Base-by-base conservation (phyloP, 2,329 filamentous ascomycete species). In the Aspergillus fumigatiaffinis region DNA sequence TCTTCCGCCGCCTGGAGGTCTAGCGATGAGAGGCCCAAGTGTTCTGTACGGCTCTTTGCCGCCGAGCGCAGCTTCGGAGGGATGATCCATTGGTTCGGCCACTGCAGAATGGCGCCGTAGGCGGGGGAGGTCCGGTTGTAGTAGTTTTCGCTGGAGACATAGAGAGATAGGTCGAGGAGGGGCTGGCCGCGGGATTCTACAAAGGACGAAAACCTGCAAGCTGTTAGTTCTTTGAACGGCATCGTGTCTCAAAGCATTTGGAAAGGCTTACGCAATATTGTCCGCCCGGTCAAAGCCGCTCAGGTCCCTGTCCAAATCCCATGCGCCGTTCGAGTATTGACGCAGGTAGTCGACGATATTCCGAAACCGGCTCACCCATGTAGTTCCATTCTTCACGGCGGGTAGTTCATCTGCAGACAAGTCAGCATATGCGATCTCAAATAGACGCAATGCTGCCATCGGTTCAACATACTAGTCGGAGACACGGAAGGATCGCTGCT, bases 91-190 rank as follows among this genome's bases (percentile, higher is more conserved):
- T 92, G 92, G 60, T 92, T 82, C 20, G 94, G 92, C 80, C 94
- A 96, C 44, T 89, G 85, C 42, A 97, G 84, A 56, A 97, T 83
- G 5, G 80, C 78, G 63, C 87, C 91, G 76, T 92, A 96, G 41
- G 91, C 88, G 2, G 91, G 90, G 17, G 91, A 86, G 3, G 92
- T 96, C 51, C 83, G 78, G 47, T 82, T 79, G 55, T 86, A 81
- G 83, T 94, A 99, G 78, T 97, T 97, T 62, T 91, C 86, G 56
- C 88, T 90, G 32, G 92, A 94, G 61, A 94, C 89, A 73, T 95
- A 97, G 65, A 97, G 87, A 52, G 87, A 92, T 56, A 97, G 86
- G 66, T 95, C 90, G 66, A 97, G 73, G 59, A 97, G 84, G 32
- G 88, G 85, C 51, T 87, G 85, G n/a, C 88, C 90, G 57, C 88